Evolutionary conservation across 164 flowering plant genomes (phyloP), one percentile per base, ranked within the genome.

Genomic region (Dillenia turbinata): DNA sequence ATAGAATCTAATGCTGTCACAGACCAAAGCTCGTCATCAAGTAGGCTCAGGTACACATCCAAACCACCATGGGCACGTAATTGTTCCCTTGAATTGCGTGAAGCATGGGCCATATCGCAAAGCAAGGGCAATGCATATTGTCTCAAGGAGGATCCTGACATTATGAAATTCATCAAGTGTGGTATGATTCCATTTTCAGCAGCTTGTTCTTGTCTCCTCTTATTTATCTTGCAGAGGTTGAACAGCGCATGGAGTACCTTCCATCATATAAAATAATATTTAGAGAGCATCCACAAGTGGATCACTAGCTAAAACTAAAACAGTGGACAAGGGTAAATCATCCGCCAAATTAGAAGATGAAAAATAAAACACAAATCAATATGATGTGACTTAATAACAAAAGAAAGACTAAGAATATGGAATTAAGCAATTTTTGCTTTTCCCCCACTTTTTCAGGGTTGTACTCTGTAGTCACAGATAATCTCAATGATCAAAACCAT

Each of bases 171-270:
- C 99, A 95, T 85, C 75, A 95, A 80, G 77, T 95, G 97, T 66
- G 99, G 99, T 71, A 95, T 88, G 43, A 95, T 92, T 77, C 99
- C 99, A 74, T 88, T 95, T 80, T 95, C 97, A 59, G 99, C 99
- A n/a, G 97, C 97, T 71, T 92, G 96, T 72, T 95, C 99, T 67
- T 92, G 97, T 61, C 97, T 84, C 71, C 93, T 85, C 84, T 95
- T 95, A 75, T 95, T 92, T 65, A 95, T 89, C 75, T 95, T 95
- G 80, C 99, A 95, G 45, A 95, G 87, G 50, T 95, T 95, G 85
- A 88, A 91, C 12, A 95, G 78, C 17, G 99, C 87, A 75, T 82
- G 76, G 75, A 95, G 94, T 58, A 95, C 99, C 99, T 95, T 64
- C 77, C 75, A 48, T 17, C 68, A 69, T 53, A 50, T 44, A 54